Evolutionary conservation across 768 basidiomycete genomes (phyloP).

Genomic region (Dioszegia hungarica): DNA sequence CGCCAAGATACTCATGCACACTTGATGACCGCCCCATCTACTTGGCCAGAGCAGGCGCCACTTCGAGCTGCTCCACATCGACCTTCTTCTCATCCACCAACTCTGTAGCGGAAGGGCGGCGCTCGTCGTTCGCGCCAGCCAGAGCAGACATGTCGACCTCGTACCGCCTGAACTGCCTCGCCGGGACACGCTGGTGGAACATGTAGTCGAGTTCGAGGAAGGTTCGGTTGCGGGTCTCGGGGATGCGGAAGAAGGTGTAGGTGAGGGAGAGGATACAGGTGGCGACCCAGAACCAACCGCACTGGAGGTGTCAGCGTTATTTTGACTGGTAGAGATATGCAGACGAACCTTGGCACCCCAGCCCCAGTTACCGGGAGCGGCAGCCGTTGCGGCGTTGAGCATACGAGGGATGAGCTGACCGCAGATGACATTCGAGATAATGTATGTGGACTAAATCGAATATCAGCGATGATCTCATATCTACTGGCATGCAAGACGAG

Average conservation of each 20-base stretch:
- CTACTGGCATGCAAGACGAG: too few relatives aligned
- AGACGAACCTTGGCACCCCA: constrained; percentile 13
- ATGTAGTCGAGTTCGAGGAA: constrained; percentile 40
- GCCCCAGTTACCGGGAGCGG: constrained; percentile 17
- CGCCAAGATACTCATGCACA: too few relatives aligned
- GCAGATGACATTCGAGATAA: constrained; percentile 1
- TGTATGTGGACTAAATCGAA: neutral
- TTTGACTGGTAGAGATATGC: neutral
- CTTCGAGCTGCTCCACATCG: neutral
- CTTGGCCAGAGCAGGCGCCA: neutral
- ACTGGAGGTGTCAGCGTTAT: neutral
- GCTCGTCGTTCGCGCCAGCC: neutral
- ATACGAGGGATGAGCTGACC: constrained; percentile 11
- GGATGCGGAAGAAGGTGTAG: constrained; percentile 25
- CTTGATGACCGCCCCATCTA: too few relatives aligned
- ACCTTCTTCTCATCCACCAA: neutral
- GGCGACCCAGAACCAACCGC: constrained; percentile 5
- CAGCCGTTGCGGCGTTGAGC: constrained; percentile 8
- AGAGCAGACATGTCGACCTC: constrained; percentile 1
- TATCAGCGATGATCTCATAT: too few relatives aligned
- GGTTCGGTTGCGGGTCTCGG: constrained; percentile 32
- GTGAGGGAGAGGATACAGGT: neutral
- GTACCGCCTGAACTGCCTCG: constrained; percentile 25
- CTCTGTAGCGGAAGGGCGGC: neutral
- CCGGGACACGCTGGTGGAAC: constrained; percentile 30